phyloP scores from a whole-genome alignment of 441 rosid species.

The Daphne laureola region DNA sequence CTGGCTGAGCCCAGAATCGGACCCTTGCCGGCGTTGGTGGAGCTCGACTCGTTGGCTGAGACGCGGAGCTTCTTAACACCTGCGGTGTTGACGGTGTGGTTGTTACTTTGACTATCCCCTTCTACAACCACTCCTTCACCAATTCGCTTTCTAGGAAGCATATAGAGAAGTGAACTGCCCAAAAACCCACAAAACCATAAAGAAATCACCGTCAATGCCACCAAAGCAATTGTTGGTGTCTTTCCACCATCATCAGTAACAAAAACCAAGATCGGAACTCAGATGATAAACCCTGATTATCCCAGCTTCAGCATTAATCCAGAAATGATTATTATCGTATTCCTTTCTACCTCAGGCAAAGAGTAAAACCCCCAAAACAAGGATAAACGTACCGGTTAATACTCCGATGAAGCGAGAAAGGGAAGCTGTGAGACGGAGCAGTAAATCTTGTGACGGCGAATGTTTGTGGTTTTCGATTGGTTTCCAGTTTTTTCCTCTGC shows the following conservation, averaged over 20 bases:
- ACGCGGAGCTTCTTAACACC: slow-evolving; percentile 44
- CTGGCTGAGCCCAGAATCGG: background rate
- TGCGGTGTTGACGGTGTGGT: slow-evolving; percentile 18
- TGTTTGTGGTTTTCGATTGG: too few species aligned
- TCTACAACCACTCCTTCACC: slow-evolving; percentile 37
- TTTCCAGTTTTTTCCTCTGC: too few species aligned
- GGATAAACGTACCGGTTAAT: slow-evolving; percentile 25
- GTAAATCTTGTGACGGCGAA: slow-evolving; percentile 12
- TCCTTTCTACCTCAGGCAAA: slow-evolving; percentile 7
- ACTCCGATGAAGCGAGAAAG: slow-evolving; percentile 21
- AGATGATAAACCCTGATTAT: slow-evolving; percentile 20
- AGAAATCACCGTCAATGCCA: slow-evolving; percentile 16
- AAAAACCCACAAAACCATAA: slow-evolving; percentile 34
- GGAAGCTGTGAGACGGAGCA: slow-evolving; percentile 19
- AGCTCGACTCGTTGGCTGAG: slow-evolving; percentile 20
- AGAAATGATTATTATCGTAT: slow-evolving; percentile 15
- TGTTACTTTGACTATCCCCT: slow-evolving; percentile 10
- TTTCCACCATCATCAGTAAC: background rate
- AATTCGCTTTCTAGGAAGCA: slow-evolving; percentile 62
- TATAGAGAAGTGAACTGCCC: slow-evolving; percentile 49
- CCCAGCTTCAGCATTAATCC: slow-evolving; percentile 9
- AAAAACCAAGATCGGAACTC: slow-evolving; percentile 13
- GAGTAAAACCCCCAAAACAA: background rate
- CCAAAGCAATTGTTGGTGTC: background rate
- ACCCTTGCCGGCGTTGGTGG: slow-evolving; percentile 14